phyloP scores from a whole-genome alignment of 169 alveolate genomes.

The Theileria equi region DNA sequence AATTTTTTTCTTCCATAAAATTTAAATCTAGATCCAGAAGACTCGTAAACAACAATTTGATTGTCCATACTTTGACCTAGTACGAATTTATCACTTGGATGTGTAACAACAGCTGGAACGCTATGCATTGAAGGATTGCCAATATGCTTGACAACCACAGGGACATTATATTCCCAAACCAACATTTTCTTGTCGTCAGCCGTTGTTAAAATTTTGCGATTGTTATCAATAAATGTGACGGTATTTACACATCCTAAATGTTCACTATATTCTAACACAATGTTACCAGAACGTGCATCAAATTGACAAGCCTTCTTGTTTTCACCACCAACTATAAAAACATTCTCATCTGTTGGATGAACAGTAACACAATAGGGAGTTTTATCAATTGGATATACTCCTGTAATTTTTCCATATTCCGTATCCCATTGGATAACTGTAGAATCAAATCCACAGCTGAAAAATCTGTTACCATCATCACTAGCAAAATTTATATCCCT shows the following conservation, averaged over 20 bases:
- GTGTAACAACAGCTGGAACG: constrained; percentile 89
- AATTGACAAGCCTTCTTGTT: constrained; percentile 87
- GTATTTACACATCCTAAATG: constrained; percentile 93
- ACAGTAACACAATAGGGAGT: constrained; percentile 91
- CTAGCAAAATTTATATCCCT: constrained; percentile 88
- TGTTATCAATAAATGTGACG: constrained; percentile 88
- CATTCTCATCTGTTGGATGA: constrained; percentile 85
- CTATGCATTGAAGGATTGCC: constrained; percentile 94
- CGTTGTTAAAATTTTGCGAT: constrained; percentile 88
- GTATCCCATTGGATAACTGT: constrained; percentile 93
- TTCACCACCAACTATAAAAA: constrained; percentile 91
- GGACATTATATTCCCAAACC: constrained; percentile 95
- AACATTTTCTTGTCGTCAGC: constrained; percentile 94
- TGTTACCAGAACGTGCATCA: constrained; percentile 87
- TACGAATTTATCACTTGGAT: constrained; percentile 90
- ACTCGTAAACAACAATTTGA: constrained; percentile 91
- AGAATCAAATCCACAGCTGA: constrained; percentile 91
- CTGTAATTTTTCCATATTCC: constrained; percentile 93
- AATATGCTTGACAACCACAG: constrained; percentile 93
- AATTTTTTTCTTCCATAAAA: constrained; percentile 90
- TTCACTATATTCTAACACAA: constrained; percentile 89
- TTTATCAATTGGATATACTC: constrained; percentile 83
- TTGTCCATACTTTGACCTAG: constrained; percentile 94
- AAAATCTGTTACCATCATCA: constrained; percentile 85
- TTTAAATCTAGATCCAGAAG: constrained; percentile 74